These are phyloP conservation scores for Gracilaria domingensis DNA, from an alignment of 23 red algal genomes.

Conservation along the genomic window DNA sequence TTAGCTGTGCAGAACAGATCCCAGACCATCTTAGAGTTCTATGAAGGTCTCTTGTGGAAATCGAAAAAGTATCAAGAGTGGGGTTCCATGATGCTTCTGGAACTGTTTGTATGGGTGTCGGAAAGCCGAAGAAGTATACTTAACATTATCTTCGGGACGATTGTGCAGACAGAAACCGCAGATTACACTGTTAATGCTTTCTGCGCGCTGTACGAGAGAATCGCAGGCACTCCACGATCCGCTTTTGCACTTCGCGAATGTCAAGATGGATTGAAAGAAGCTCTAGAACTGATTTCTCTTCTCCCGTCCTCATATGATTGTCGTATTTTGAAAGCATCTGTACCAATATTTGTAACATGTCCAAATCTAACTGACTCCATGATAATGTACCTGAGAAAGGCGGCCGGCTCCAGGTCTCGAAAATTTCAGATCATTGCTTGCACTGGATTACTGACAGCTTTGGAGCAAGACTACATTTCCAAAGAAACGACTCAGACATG, in stretches of 20 bases:
- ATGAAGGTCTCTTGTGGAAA: constrained; percentile 29
- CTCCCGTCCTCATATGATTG: constrained; percentile 20
- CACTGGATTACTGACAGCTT: constrained; percentile 23
- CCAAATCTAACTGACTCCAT: constrained; percentile 43
- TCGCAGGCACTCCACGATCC: constrained; percentile 3
- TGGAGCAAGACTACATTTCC: background rate
- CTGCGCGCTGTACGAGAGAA: constrained; percentile 25
- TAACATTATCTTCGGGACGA: constrained; percentile 25
- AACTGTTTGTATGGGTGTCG: constrained; percentile 21
- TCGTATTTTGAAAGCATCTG: constrained; percentile 36
- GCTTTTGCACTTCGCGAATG: constrained; percentile 44
- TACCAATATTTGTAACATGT: constrained; percentile 45
- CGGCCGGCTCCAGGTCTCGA: constrained; percentile 1
- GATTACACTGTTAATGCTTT: constrained; percentile 20
- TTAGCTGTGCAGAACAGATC: constrained; percentile 21
- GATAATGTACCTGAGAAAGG: constrained; percentile 44
- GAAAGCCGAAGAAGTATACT: constrained; percentile 38
- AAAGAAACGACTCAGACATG: background rate
- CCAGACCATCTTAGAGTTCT: constrained; percentile 29
- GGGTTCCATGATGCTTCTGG: constrained; percentile 33
- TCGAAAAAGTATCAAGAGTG: constrained; percentile 34
- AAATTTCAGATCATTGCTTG: constrained; percentile 29
- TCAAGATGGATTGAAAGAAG: constrained; percentile 23
- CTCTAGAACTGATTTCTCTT: constrained; percentile 31
- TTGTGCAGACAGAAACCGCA: constrained; percentile 21